phyloP scores from a whole-genome alignment of 1,139 yeast species.

The Ogataea hybrid region DNA sequence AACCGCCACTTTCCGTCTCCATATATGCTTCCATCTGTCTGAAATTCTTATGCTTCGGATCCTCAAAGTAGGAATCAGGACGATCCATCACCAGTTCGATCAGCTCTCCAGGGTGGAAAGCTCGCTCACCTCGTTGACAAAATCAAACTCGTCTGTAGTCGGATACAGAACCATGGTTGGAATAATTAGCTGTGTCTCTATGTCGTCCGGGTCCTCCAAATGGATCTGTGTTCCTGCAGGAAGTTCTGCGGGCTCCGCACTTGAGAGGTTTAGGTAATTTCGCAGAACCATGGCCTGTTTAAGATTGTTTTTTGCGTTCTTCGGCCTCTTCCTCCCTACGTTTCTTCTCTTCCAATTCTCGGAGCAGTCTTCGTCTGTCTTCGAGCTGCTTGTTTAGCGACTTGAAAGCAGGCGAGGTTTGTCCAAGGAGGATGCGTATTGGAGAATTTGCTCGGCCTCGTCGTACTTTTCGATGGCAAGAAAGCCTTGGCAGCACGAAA shows the following conservation, averaged over 20 bases:
- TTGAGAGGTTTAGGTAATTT: constrained; percentile 47
- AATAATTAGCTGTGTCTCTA: constrained; percentile 73
- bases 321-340: constrained; percentile 30
- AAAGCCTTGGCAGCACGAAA: constrained; percentile 82
- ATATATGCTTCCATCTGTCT: constrained; percentile 65
- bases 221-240: constrained; percentile 47
- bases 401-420: constrained; percentile 54
- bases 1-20: constrained; percentile 83
- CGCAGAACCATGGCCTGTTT: constrained; percentile 56
- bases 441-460: constrained; percentile 67
- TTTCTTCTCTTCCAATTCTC: constrained; percentile 26
- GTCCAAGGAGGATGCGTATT: constrained; percentile 64
- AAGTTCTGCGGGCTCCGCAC: constrained; percentile 50
- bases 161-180: constrained; percentile 87
- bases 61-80: constrained; percentile 71
- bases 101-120: constrained; percentile 57
- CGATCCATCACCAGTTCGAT: constrained; percentile 56
- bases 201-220: constrained; percentile 69
- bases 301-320: constrained; percentile 38
- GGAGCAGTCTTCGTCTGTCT: constrained; percentile 35
- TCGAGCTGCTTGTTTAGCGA: constrained; percentile 41
- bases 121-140: constrained; percentile 72
- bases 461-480: constrained; percentile 62
- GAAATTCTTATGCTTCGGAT: constrained; percentile 61
- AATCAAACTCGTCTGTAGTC: constrained; percentile 80